Base-by-base conservation (phyloP, 2,329 filamentous ascomycete species). In the Colletotrichum lindemuthianum region DNA sequence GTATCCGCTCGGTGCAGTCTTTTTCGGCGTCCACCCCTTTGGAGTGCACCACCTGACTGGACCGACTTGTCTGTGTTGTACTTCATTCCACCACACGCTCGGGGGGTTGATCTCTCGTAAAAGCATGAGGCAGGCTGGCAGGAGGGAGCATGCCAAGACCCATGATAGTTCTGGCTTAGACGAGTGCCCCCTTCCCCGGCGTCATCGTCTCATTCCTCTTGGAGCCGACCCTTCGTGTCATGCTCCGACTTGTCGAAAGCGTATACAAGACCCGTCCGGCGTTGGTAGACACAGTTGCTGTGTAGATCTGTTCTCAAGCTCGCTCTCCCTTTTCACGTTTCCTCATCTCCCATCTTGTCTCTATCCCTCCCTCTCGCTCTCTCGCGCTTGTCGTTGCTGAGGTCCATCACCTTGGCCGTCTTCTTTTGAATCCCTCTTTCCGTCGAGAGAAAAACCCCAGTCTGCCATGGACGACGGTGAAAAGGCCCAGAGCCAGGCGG, bases 391-490 rank as follows among this genome's bases (percentile, higher is more conserved):
- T 36, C 53, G 37, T 32, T 16, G 24, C 10, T 39, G 16, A 16
- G 8, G 12, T 8, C 16, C 15, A 16, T 33, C 40, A 32, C 39
- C 7, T 24, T 16, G 15, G 13, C 15, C n/a, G 33, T n/a, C 16
- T 5, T 13, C 11, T 11, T 11, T 48, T 48, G 45, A 33, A 13
- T 5, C 12, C 4, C 33, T 5, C 15, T 11, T 10, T 32, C 24
- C 10, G 36, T 32, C 49, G 15, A 37, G 8, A 55, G 37, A 32
- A 45, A 12, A 11, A 40, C 8, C 15, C 12, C 5, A 15, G 13
- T 9, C 36, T 11, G 39, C 13, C 41, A 74, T 73, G 72, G 71
- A 75, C 53, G 71, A 72, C 8, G 59, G 60, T 9, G 68, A 72
- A 36, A 75, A 75, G 56, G 64, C 65, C 37, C 34, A 53, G n/a